Evolutionary conservation across 2,329 filamentous ascomycete genomes (phyloP).

Genomic region (Xylaria sp.): DNA sequence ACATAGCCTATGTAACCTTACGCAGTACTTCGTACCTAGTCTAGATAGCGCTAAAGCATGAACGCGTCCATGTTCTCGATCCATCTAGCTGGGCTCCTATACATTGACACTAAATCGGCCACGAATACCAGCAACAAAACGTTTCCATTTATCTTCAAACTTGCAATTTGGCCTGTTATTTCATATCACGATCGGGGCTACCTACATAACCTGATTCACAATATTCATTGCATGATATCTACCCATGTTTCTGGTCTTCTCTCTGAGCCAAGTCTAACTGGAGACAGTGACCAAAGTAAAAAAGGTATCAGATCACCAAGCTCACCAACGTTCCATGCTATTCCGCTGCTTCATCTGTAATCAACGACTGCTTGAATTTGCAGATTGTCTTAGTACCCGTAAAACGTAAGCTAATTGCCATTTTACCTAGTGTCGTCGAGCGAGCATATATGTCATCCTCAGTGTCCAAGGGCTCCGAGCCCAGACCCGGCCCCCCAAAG

Average conservation of each 20-base stretch:
- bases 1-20: too few species aligned
- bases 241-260: conserved; percentile 29
- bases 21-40: too few species aligned
- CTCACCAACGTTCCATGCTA: conserved; percentile 11
- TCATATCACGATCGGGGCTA: neutral
- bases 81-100: conserved; percentile 2
- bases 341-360: neutral
- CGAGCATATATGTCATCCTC: conserved; percentile 44
- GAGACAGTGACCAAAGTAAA: conserved; percentile 18
- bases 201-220: conserved; percentile 3
- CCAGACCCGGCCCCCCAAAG: conserved; percentile 44
- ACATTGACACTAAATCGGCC: conserved; percentile 2
- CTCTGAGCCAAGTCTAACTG: conserved; percentile 1
- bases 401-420: conserved; percentile 27
- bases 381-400: neutral
- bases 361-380: neutral
- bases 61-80: conserved; percentile 27
- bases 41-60: conserved; percentile 25
- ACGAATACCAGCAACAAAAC: conserved; percentile 6
- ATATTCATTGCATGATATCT: neutral
- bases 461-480: conserved; percentile 42
- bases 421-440: conserved; percentile 28
- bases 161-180: neutral
- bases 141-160: neutral
- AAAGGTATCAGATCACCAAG: conserved; percentile 26